phyloP scores from a whole-genome alignment of 352 stramenopile genomes.

The Phytophthora multivora region DNA sequence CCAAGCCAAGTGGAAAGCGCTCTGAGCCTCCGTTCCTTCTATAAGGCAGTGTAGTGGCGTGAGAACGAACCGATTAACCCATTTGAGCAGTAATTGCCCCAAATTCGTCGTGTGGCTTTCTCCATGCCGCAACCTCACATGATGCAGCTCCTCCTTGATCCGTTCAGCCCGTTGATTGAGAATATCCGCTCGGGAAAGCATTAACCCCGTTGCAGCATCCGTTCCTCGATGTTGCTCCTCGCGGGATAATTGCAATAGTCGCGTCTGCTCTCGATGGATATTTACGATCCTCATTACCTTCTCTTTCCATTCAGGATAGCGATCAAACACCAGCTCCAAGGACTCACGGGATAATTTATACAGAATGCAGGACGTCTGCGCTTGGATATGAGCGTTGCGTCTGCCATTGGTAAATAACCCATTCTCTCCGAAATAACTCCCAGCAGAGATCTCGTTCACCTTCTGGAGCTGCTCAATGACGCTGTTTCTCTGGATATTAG shows the following conservation, averaged over 20 bases:
- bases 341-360: conserved; percentile 67
- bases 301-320: conserved; percentile 62
- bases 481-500: conserved; percentile 7
- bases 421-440: conserved; percentile 75
- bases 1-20: conserved; percentile 49
- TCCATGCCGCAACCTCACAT: conserved; percentile 7
- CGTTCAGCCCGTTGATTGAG: conserved; percentile 45
- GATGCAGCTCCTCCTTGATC: conserved; percentile 25
- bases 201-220: conserved; percentile 6
- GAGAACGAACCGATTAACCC: conserved; percentile 1
- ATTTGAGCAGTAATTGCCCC: not conserved
- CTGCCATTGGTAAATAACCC: conserved; percentile 58
- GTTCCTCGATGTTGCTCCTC: conserved; percentile 21
- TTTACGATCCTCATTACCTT: conserved; percentile 71
- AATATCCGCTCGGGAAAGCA: conserved; percentile 23
- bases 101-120: not conserved
- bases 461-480: conserved; percentile 37
- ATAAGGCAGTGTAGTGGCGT: not conserved
- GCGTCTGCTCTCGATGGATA: conserved; percentile 54
- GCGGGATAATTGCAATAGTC: conserved; percentile 30
- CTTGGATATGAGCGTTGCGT: conserved; percentile 54
- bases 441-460: conserved; percentile 56
- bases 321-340: conserved; percentile 53
- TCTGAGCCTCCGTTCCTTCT: conserved; percentile 41
- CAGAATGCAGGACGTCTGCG: conserved; percentile 66